phyloP scores from a whole-genome alignment of 1,284 basidiomycete genomes.

The Bondarzewia mesenterica region DNA sequence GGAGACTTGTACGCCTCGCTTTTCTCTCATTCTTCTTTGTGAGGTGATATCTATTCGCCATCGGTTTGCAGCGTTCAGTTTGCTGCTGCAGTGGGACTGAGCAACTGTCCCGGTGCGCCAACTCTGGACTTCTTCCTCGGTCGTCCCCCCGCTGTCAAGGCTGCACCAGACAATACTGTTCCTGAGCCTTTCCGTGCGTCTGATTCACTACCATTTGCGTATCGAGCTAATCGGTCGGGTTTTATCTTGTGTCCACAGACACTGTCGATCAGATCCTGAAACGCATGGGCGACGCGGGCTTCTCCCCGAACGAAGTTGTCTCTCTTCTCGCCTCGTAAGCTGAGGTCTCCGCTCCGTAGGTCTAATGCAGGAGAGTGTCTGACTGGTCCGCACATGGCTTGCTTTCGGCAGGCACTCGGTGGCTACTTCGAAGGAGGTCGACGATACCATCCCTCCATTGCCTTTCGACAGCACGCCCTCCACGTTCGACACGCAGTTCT shows the following conservation, averaged over 20 bases:
- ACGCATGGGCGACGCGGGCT: conserved; percentile 20
- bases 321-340: conserved; percentile 22
- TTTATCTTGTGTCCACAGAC: conserved; percentile 16
- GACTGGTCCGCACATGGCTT: too few relatives aligned
- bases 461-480: conserved; percentile 25
- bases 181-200: conserved; percentile 21
- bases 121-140: conserved; percentile 16
- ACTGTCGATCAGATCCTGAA: conserved; percentile 20
- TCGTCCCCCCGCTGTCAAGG: conserved; percentile 9
- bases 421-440: conserved; percentile 19
- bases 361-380: too few relatives aligned
- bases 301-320: conserved; percentile 22
- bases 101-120: conserved; percentile 21
- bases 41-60: neutral
- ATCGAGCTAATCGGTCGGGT: too few relatives aligned
- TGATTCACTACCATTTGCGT: neutral
- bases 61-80: conserved; percentile 17
- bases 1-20: conserved; percentile 18
- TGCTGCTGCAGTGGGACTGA: conserved; percentile 18
- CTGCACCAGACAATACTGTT: conserved; percentile 18
- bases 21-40: neutral
- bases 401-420: conserved; percentile 15
- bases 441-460: conserved; percentile 15
- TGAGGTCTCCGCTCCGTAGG: neutral
- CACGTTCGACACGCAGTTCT: conserved; percentile 33